Conservation (phyloP, 2,329 filamentous ascomycete genomes). For the Colletotrichum shisoi region DNA sequence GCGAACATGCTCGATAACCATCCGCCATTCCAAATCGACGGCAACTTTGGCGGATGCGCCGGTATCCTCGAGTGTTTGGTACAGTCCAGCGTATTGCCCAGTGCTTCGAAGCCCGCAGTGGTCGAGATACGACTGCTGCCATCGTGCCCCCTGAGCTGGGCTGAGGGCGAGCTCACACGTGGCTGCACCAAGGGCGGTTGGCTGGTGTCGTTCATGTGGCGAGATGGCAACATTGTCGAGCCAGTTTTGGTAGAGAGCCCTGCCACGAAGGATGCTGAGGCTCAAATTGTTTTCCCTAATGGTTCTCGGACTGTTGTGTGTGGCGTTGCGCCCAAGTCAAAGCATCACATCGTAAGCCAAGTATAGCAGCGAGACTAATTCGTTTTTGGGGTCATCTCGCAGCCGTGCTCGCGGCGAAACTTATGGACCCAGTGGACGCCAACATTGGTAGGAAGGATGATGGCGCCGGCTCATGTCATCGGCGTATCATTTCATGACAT, state of each 20-base stretch:
- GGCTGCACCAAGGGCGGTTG: constrained; percentile 32
- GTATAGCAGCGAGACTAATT: background rate
- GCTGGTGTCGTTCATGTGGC: constrained; percentile 29
- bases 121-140: constrained; percentile 32
- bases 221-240: constrained; percentile 17
- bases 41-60: constrained; percentile 58
- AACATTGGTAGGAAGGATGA: background rate
- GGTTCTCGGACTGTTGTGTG: constrained; percentile 6
- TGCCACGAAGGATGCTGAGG: background rate
- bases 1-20: constrained; percentile 43
- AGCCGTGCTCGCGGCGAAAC: background rate
- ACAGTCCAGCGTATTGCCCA: constrained; percentile 17
- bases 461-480: background rate
- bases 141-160: constrained; percentile 28
- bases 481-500: background rate
- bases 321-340: constrained; percentile 9
- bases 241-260: constrained; percentile 18
- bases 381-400: background rate
- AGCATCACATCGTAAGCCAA: background rate
- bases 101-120: background rate
- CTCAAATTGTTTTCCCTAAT: constrained; percentile 18
- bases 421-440: background rate
- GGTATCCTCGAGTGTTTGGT: constrained; percentile 46
- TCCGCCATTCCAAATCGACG: constrained; percentile 58
- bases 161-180: constrained; percentile 7